Conservation (phyloP, 305 asterid genomes). For the Solanum hybrid region DNA sequence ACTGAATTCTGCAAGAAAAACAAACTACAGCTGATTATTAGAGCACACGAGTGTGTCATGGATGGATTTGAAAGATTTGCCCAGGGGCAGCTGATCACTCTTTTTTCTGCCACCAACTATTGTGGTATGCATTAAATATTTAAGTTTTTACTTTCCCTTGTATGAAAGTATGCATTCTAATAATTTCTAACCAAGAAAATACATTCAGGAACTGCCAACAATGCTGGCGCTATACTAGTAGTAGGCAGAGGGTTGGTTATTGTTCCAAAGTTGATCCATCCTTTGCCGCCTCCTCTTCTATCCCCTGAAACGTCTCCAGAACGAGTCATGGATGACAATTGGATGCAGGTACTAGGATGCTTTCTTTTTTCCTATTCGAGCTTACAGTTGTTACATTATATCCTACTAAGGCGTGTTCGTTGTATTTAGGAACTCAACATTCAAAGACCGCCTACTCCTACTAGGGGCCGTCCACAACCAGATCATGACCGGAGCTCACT, state of each 20-base stretch:
- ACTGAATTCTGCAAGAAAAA: conserved; percentile 92
- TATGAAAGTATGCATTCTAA: not conserved
- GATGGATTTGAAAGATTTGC: conserved; percentile 99
- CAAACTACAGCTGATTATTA: conserved; percentile 77
- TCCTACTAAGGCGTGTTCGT: not conserved
- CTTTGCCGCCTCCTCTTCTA: conserved; percentile 87
- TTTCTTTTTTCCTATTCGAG: not conserved
- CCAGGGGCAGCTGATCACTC: conserved; percentile 95
- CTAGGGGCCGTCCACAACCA: conserved; percentile 99
- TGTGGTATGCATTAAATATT: conserved; percentile 50
- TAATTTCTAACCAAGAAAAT: conserved; percentile 12
- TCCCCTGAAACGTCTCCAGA: conserved; percentile 97
- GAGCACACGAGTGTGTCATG: conserved; percentile 99
- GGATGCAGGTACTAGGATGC: conserved; percentile 79
- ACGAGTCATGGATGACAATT: conserved; percentile 60
- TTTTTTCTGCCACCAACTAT: conserved; percentile 95
- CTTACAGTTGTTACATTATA: not conserved
- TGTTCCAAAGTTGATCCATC: conserved; percentile 91
- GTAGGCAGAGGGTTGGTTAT: conserved; percentile 90
- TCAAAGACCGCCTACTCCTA: conserved; percentile 98
- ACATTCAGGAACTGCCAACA: conserved; percentile 80
- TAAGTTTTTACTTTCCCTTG: not conserved
- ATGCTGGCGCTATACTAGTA: conserved; percentile 94
- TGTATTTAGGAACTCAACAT: conserved; percentile 75
- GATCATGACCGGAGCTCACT: conserved; percentile 83